These are phyloP conservation scores for Penicillium fimorum DNA, from an alignment of 495 filamentous ascomycete species.

Conservation along the genomic window DNA sequence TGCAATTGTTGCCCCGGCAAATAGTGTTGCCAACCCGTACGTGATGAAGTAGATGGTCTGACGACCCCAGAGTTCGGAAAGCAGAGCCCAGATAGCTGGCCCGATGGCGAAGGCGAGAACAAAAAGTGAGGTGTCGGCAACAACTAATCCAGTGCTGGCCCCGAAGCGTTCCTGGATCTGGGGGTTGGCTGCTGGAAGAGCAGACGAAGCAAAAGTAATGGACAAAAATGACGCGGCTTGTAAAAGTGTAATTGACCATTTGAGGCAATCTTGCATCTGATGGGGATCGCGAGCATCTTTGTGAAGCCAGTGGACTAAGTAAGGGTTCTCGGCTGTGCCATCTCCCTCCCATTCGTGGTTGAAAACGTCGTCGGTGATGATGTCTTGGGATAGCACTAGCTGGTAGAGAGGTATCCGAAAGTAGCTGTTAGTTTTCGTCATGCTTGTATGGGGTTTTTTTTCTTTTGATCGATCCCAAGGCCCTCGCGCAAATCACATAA, in stretches of 20 bases:
- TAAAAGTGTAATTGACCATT: slow-evolving; percentile 59
- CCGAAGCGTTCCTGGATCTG: slow-evolving; percentile 53
- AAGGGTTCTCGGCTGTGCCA: slow-evolving; percentile 62
- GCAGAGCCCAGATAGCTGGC: slow-evolving; percentile 55
- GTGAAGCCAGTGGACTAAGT: slow-evolving; percentile 61
- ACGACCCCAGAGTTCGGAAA: slow-evolving; percentile 72
- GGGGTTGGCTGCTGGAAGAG: slow-evolving; percentile 58
- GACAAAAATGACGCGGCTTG: slow-evolving; percentile 59
- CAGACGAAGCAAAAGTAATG: slow-evolving; percentile 64
- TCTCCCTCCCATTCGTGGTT: slow-evolving; percentile 53
- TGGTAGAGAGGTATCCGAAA: slow-evolving; percentile 1
- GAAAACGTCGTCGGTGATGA: slow-evolving; percentile 45
- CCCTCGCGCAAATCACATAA: not conserved
- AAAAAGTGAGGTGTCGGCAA: slow-evolving; percentile 45
- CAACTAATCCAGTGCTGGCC: slow-evolving; percentile 32
- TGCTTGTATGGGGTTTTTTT: no score
- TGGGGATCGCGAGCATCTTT: slow-evolving; percentile 61
- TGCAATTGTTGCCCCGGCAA: slow-evolving; percentile 43
- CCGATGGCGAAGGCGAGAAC: slow-evolving; percentile 48
- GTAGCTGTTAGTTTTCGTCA: not conserved
- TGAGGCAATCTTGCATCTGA: slow-evolving; percentile 48
- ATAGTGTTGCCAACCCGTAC: slow-evolving; percentile 24
- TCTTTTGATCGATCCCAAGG: not conserved
- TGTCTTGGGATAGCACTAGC: slow-evolving; percentile 25
- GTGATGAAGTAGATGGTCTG: slow-evolving; percentile 42